Percentiles rank a stretch among this genome's conserved stretches.
These are phyloP conservation scores for Linum lewisii DNA, from an alignment of 345 rosid species.

Conservation along the genomic window DNA sequence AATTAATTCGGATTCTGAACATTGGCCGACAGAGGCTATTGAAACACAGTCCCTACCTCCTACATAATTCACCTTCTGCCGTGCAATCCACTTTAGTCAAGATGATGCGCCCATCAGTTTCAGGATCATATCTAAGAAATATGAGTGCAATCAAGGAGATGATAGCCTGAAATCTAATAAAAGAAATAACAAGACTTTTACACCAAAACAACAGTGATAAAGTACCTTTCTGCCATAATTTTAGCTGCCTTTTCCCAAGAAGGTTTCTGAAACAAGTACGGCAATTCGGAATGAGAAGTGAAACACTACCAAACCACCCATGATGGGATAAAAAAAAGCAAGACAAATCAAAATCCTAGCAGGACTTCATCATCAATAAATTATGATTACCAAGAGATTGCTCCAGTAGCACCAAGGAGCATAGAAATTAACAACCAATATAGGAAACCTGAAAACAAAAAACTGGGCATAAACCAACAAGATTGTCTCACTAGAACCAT, in stretches of 20 bases:
- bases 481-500: neutral
- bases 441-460: slow-evolving; percentile 59
- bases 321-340: neutral
- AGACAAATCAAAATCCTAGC: neutral
- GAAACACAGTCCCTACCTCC: slow-evolving; percentile 43
- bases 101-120: slow-evolving; percentile 81
- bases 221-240: neutral
- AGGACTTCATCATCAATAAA: neutral
- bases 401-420: slow-evolving; percentile 99
- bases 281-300: neutral
- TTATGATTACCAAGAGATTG: slow-evolving; percentile 63
- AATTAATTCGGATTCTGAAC: neutral
- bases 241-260: slow-evolving; percentile 98
- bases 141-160: slow-evolving; percentile 8
- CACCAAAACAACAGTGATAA: neutral
- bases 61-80: slow-evolving; percentile 63
- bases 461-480: slow-evolving; percentile 12
- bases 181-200: neutral
- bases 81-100: slow-evolving; percentile 91
- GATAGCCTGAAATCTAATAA: slow-evolving; percentile 8
- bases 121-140: slow-evolving; percentile 75
- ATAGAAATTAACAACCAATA: slow-evolving; percentile 82
- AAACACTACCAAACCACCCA: neutral
- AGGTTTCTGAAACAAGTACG: slow-evolving; percentile 61
- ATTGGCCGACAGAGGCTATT: too few relatives aligned